Evolutionary conservation across 2,329 filamentous ascomycete species (phyloP).

Genomic region (Aureobasidium leucospermi): DNA sequence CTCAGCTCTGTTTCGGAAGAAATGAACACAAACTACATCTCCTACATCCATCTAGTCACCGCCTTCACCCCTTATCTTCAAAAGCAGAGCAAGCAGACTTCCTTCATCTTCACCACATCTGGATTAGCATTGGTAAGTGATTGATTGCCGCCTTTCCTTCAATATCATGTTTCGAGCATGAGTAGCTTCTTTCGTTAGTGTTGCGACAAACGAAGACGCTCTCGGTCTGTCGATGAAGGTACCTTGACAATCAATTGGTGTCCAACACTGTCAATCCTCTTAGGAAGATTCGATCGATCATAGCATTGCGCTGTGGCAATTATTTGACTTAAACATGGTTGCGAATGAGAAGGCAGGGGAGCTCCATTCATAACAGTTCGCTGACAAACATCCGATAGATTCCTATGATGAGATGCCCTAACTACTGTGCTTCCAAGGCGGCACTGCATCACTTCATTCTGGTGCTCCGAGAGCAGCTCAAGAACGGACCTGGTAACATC

Average conservation of each 20-base stretch:
- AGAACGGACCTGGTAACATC: conserved; percentile 37
- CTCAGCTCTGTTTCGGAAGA: conserved; percentile 37
- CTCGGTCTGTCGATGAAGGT: no score
- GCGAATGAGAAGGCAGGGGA: neutral
- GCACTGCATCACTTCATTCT: conserved; percentile 49
- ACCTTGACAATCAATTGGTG: no score
- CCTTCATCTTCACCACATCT: conserved; percentile 43
- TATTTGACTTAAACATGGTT: neutral
- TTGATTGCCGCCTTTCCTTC: no score
- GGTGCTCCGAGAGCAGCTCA: conserved; percentile 44
- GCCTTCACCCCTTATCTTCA: conserved; percentile 45
- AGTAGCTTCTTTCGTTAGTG: no score
- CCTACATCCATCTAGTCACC: conserved; percentile 42
- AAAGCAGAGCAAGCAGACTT: conserved; percentile 35
- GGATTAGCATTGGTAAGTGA: conserved; percentile 38
- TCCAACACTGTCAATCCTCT: no score
- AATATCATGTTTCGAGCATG: no score
- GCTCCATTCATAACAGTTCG: neutral
- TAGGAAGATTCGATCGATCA: no score
- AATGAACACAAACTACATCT: conserved; percentile 45
- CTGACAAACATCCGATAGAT: neutral
- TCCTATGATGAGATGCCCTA: conserved; percentile 40
- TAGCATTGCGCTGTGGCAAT: no score
- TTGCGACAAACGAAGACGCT: no score
- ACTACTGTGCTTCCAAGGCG: conserved; percentile 51